Base-by-base conservation (phyloP, 768 basidiomycete genomes). In the Cyclocybe aegerita region DNA sequence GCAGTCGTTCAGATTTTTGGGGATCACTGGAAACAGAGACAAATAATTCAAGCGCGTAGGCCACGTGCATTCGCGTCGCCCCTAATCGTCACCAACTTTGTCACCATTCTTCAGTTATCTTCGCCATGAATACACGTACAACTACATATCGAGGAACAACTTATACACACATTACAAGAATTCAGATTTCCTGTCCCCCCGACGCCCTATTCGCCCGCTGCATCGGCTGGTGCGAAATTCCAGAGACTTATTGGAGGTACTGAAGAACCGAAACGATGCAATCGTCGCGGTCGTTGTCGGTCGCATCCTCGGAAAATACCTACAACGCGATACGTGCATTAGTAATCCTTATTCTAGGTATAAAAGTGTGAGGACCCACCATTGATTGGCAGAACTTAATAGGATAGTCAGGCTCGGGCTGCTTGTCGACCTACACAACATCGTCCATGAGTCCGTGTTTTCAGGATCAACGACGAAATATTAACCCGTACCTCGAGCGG, bases 41-140 rank as follows among this genome's bases (percentile, higher is more conserved):
- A 64, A 58, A 61, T 49, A 64, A 60, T 49, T 51, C 43, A 52
- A 32, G 53, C 62, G 62, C 62, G 60, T 53, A 31, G 23, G 38
- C 35, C 59, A 60, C 56, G 59, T 58, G 59, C 45, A 47, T 42
- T 16, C 41, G 34, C 38, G 44, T 43, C 52, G 53, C 50, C 50
- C 14, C 36, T 16, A 29, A 50, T 50, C 48, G 16, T 51, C 31
- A 11, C n/a, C n/a, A n/a, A n/a, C n/a, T n/a, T n/a, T n/a, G n/a
- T n/a, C n/a, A n/a, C n/a, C n/a, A n/a, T n/a, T n/a, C n/a, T n/a
- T n/a, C n/a, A n/a, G n/a, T n/a, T n/a, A n/a, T n/a, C 4, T 4
- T 46, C 10, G 29, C 12, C 15, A 50, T 39, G 23, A 49, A 32
- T 16, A 40, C 43, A 38, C 32, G 34, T 51, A 33, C 34, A 43